Percentiles rank a stretch among this genome's conserved stretches.
These are phyloP conservation scores for Fonsecaea nubica DNA, from an alignment of 2,329 filamentous ascomycete species.

Conservation along the genomic window DNA sequence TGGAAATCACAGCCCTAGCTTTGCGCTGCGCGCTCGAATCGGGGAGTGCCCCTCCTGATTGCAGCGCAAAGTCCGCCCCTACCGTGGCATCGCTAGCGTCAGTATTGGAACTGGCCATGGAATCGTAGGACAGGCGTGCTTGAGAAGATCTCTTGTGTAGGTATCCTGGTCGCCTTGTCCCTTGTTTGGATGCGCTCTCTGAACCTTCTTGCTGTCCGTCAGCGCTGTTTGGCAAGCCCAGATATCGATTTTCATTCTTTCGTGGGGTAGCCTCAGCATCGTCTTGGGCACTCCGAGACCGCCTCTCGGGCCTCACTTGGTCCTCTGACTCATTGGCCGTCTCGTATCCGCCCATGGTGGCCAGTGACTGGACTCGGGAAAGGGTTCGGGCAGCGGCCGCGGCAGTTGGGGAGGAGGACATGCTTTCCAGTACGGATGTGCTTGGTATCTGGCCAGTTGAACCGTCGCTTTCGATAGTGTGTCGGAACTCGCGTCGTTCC, in stretches of 20 bases:
- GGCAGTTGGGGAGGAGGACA: slow-evolving; percentile 54
- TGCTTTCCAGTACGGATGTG: slow-evolving; percentile 50
- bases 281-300: slow-evolving; percentile 23
- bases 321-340: slow-evolving; percentile 38
- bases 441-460: slow-evolving; percentile 41
- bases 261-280: slow-evolving; percentile 34
- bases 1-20: slow-evolving; percentile 61
- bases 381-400: slow-evolving; percentile 51
- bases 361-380: slow-evolving; percentile 48
- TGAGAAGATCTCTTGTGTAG: slow-evolving; percentile 62
- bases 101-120: slow-evolving; percentile 60
- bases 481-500: slow-evolving; percentile 35
- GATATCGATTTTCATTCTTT: slow-evolving; percentile 27
- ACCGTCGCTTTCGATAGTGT: slow-evolving; percentile 35
- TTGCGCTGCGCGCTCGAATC: slow-evolving; percentile 47
- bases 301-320: slow-evolving; percentile 10
- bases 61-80: slow-evolving; percentile 79
- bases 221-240: slow-evolving; percentile 21
- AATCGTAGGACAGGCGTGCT: slow-evolving; percentile 65
- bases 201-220: slow-evolving; percentile 28
- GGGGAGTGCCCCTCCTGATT: slow-evolving; percentile 78
- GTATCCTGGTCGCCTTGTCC: slow-evolving; percentile 60
- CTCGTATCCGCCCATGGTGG: slow-evolving; percentile 43
- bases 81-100: slow-evolving; percentile 76
- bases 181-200: slow-evolving; percentile 11